Conservation (phyloP, 768 basidiomycete species). For the Rhodotorula graminis region DNA sequence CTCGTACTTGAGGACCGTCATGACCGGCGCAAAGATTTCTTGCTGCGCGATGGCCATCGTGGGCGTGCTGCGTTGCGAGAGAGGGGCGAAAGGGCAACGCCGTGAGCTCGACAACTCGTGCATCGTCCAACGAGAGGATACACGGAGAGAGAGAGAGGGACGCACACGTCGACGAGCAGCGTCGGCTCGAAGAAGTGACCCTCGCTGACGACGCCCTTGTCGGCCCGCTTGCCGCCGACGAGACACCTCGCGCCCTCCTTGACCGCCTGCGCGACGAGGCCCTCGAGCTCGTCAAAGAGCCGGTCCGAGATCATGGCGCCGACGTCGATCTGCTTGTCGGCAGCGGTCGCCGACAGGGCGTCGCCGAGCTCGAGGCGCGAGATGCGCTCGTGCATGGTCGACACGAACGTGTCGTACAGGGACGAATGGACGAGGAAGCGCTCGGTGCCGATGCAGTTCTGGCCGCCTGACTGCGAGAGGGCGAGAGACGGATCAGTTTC, state of each 20-base stretch:
- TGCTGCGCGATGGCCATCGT: conserved; percentile 33
- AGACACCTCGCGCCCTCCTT: conserved; percentile 62
- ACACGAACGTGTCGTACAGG: conserved; percentile 71
- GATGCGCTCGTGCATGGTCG: conserved; percentile 51
- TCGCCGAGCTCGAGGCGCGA: conserved; percentile 41
- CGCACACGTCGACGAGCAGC: conserved; percentile 68
- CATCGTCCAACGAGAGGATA: not conserved
- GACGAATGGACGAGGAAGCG: conserved; percentile 76
- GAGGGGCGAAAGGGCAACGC: too few relatives aligned
- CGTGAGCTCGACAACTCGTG: not conserved
- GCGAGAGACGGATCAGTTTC: not conserved
- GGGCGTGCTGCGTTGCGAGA: conserved; percentile 11
- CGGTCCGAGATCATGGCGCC: conserved; percentile 78
- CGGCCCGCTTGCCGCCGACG: conserved; percentile 62
- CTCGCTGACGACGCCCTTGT: conserved; percentile 63
- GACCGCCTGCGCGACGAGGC: conserved; percentile 60
- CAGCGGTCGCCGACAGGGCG: conserved; percentile 14
- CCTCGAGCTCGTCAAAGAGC: conserved; percentile 65
- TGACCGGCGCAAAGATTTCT: conserved; percentile 74
- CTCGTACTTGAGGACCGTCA: conserved; percentile 77
- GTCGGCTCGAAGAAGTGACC: conserved; percentile 84
- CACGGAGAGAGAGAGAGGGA: not conserved
- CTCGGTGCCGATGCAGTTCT: conserved; percentile 97
- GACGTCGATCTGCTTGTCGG: conserved; percentile 54
- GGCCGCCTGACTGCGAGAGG: conserved; percentile 65